A percentile compares a stretch with the other conserved stretches of the same genome.
Evolutionary conservation across 75 land plant species (phyloP).

Genomic region (Sequoia sempervirens): DNA sequence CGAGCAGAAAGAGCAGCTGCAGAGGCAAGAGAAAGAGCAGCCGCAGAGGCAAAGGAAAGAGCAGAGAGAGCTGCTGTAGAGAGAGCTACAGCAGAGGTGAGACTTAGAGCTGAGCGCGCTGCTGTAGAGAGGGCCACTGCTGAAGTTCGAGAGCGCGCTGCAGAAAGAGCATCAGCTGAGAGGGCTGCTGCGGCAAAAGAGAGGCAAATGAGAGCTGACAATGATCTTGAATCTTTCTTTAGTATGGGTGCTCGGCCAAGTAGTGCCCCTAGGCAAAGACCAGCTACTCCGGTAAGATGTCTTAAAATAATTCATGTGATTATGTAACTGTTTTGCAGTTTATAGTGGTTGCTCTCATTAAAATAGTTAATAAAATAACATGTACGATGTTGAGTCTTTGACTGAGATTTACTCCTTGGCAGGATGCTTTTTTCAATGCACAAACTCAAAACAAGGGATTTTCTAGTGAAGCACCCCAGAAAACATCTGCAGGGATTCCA

Average conservation of each 20-base stretch:
- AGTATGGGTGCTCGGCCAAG: constrained; percentile 53
- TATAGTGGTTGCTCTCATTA: not conserved
- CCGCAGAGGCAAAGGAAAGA: constrained; percentile 30
- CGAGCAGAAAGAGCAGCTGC: constrained; percentile 55
- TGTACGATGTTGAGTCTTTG: not conserved
- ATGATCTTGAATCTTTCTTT: constrained; percentile 80
- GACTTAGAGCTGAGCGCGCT: constrained; percentile 43
- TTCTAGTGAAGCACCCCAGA: constrained; percentile 31
- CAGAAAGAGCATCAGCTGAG: constrained; percentile 36
- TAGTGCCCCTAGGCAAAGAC: constrained; percentile 67
- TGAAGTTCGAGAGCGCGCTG: constrained; percentile 56
- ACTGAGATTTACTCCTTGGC: not conserved
- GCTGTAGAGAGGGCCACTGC: constrained; percentile 48
- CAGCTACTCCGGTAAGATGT: constrained; percentile 30
- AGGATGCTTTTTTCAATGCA: constrained; percentile 57
- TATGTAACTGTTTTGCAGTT: not conserved
- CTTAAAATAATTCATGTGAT: not conserved
- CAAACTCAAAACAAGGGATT: constrained; percentile 35
- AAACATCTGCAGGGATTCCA: constrained; percentile 28
- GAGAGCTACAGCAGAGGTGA: constrained; percentile 68
- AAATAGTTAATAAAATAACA: not conserved
- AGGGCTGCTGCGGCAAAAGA: constrained; percentile 70
- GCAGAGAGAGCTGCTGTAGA: constrained; percentile 71
- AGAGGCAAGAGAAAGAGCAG: constrained; percentile 68
- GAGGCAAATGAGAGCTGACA: constrained; percentile 46